Evolutionary conservation across 2,329 filamentous ascomycete genomes (phyloP), one percentile per base, ranked within the genome.

Genomic region (Colletotrichum ledebouriae): DNA sequence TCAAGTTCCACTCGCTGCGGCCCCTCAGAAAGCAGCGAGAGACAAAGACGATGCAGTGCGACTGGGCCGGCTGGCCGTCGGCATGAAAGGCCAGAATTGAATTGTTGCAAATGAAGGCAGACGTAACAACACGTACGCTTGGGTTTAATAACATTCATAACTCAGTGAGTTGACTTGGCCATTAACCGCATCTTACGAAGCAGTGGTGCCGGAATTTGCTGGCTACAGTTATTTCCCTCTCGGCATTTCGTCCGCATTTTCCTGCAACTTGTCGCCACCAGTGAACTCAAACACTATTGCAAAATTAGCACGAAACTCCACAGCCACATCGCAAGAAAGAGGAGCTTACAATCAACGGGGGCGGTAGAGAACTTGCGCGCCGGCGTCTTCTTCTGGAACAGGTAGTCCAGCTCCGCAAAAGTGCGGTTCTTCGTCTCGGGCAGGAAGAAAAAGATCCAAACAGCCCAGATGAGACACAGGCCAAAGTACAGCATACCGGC

Each of bases 361-460:
- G 75, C 67, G 2, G 73, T 70, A 0, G 62, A 39, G 56, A 79
- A 83, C 59, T 80, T 77, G 59, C 78, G 74, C 5, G 79, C 77
- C 10, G 73, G 60, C 3, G 74, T 72, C 65, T 73, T 76, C 56
- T 72, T 75, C 60, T 82, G 77, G 73, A 86, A 85, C 66, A 86
- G 72, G n/a, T 78, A 75, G 69, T 85, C 83, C 20, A 86, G 79
- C 73, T 86, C 83, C 63, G 82, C 82, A 57, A 84, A 79, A 1
- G 77, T 81, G 55, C 81, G 78, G 12, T 81, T 80, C 50, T 78
- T 80, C 0, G 83, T 83, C 75, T 85, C 83, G 50, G 81, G 81
- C 6, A 82, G 74, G 69, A 77, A 81, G 73, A 81, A 82, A 69
- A 75, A 82, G 13, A 82, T 80, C 75, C 83, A 85, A 0, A 77